phyloP scores from a whole-genome alignment of 1,139 yeast species.

The Saccharomycopsis crataegensis region DNA sequence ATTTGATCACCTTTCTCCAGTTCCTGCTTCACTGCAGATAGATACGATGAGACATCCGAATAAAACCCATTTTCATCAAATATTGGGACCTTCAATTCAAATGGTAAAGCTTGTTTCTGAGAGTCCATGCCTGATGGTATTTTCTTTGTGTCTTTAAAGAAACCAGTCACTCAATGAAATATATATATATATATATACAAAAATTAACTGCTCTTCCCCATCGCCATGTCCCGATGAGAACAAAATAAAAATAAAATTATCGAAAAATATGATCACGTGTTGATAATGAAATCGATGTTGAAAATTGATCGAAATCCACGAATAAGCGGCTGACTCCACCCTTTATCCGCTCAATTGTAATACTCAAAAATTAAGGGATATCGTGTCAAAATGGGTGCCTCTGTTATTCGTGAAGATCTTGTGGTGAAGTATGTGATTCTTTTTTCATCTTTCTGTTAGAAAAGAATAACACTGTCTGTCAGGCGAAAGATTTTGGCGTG shows the following conservation, averaged over 20 bases:
- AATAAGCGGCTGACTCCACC: neutral
- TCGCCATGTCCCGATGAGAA: no score
- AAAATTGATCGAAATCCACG: neutral
- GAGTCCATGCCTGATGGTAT: conserved; percentile 2
- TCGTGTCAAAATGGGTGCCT: neutral
- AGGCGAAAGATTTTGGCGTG: no score
- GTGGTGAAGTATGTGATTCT: conserved; percentile 16
- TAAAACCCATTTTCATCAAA: neutral
- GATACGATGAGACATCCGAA: conserved; percentile 15
- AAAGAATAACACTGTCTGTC: neutral
- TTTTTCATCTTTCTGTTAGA: neutral
- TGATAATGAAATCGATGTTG: no score
- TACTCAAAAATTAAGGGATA: neutral
- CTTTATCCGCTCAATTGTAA: neutral
- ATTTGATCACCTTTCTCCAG: conserved; percentile 5
- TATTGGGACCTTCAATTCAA: conserved; percentile 7
- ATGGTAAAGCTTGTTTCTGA: conserved; percentile 14
- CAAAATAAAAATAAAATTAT: no score
- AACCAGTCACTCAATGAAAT: neutral
- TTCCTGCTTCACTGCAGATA: conserved; percentile 15
- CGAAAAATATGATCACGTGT: no score
- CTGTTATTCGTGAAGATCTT: conserved; percentile 19
- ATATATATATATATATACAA: no score
- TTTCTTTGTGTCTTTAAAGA: neutral
- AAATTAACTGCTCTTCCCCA: no score